These are phyloP conservation scores for Tulasnella sp. DNA, from an alignment of 768 basidiomycete genomes.

Conservation along the genomic window DNA sequence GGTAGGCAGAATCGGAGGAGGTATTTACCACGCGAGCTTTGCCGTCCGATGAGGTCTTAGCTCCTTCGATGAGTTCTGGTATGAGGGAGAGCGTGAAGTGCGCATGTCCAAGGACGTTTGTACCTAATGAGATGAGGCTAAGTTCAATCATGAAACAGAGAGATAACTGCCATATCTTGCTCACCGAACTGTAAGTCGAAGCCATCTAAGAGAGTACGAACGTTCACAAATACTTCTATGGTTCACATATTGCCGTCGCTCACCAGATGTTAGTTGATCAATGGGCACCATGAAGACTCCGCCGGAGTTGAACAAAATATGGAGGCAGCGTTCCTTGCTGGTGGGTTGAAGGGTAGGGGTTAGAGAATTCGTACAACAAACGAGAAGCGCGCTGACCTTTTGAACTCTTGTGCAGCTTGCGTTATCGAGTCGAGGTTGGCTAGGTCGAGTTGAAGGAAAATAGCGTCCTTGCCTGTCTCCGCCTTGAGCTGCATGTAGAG, in stretches of 20 bases:
- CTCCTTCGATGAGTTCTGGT: conserved; percentile 3
- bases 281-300: conserved; percentile 20
- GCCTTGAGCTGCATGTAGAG: conserved; percentile 1
- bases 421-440: conserved; percentile 12
- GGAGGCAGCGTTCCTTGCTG: conserved; percentile 17
- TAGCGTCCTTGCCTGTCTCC: conserved; percentile 13
- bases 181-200: conserved; percentile 11
- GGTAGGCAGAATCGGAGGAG: conserved; percentile 8
- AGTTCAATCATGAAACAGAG: no score
- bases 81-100: conserved; percentile 14
- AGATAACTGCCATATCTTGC: no score
- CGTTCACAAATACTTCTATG: not conserved
- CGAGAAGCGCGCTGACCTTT: not conserved
- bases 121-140: not conserved
- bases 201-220: not conserved
- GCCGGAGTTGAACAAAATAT: conserved; percentile 20
- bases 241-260: not conserved
- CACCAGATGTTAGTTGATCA: conserved; percentile 16
- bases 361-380: not conserved
- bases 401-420: conserved; percentile 18
- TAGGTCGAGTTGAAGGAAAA: conserved; percentile 20
- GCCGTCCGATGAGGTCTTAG: conserved; percentile 9
- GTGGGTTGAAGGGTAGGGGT: not conserved
- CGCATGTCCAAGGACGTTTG: conserved; percentile 13
- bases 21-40: conserved; percentile 15